These are phyloP conservation scores for Ilex paraguariensis DNA, from an alignment of 305 asterid species.

Conservation along the genomic window DNA sequence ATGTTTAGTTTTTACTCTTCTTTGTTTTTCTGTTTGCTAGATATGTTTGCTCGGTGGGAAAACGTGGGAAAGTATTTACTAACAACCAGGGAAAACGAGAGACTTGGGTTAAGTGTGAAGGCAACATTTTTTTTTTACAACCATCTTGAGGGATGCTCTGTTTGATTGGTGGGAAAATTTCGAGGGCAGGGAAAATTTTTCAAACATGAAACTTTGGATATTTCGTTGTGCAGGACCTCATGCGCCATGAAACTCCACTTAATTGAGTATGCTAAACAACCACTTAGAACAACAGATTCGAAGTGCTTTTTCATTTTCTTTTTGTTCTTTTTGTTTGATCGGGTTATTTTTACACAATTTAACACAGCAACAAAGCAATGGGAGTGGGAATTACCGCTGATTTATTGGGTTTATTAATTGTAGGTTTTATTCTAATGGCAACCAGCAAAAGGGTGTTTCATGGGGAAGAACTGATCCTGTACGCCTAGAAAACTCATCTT, in stretches of 20 bases:
- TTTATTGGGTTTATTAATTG: constrained; percentile 21
- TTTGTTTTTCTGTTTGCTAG: background rate
- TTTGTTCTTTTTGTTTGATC: background rate
- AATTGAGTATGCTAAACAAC: background rate
- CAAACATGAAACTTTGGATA: background rate
- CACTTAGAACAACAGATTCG: no score
- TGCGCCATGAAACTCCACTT: background rate
- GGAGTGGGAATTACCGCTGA: constrained; percentile 20
- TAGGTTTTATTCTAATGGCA: constrained; percentile 79
- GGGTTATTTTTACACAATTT: background rate
- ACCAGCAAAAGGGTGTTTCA: constrained; percentile 36
- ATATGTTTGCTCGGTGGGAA: background rate
- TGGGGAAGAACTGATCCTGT: constrained; percentile 45
- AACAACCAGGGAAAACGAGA: background rate
- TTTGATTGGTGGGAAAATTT: background rate
- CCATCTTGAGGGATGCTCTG: background rate
- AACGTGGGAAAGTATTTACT: background rate
- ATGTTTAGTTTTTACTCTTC: background rate
- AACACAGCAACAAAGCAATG: constrained; percentile 5
- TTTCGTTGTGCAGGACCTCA: background rate
- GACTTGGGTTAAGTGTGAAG: background rate
- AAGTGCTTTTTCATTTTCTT: background rate
- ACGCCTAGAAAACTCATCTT: constrained; percentile 34
- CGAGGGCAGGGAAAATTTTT: background rate
- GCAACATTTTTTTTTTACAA: background rate